Percentiles rank a stretch among this genome's conserved stretches.
Evolutionary conservation across 78 protist genomes (phyloP).

Genomic region (Dictyostelium purpureum): DNA sequence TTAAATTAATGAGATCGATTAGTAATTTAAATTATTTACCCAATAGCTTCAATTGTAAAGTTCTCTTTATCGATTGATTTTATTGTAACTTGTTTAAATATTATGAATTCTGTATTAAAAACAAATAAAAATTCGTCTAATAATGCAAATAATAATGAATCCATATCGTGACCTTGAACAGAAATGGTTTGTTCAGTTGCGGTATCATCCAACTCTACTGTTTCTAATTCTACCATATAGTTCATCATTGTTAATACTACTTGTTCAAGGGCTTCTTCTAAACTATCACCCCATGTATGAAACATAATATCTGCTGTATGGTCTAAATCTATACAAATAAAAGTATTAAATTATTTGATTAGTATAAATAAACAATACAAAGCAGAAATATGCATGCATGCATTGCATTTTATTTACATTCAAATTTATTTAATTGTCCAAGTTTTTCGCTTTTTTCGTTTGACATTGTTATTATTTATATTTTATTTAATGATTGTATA

Average conservation of each 20-base stretch:
- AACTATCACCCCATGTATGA: constrained; percentile 71
- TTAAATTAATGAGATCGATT: background rate
- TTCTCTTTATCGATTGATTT: constrained; percentile 27
- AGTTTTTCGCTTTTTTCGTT: background rate
- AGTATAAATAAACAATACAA: background rate
- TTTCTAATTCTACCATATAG: constrained; percentile 67
- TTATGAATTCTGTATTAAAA: constrained; percentile 58
- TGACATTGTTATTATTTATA: background rate
- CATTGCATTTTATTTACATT: constrained; percentile 20
- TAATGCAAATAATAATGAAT: constrained; percentile 52
- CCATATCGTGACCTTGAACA: constrained; percentile 65
- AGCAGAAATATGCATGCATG: background rate
- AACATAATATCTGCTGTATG: constrained; percentile 76
- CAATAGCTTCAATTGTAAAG: constrained; percentile 24
- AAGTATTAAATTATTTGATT: no score
- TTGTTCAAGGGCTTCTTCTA: constrained; percentile 61
- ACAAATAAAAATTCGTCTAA: constrained; percentile 54
- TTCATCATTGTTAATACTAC: constrained; percentile 51
- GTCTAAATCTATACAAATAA: constrained; percentile 42
- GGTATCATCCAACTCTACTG: constrained; percentile 20
- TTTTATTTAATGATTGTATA: background rate
- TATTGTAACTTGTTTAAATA: constrained; percentile 54
- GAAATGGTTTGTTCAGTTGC: background rate
- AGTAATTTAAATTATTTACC: background rate
- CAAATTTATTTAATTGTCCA: constrained; percentile 42